Evolutionary conservation across 805 yeast species (phyloP).

Genomic region (Wickerhamia fluorescens): DNA sequence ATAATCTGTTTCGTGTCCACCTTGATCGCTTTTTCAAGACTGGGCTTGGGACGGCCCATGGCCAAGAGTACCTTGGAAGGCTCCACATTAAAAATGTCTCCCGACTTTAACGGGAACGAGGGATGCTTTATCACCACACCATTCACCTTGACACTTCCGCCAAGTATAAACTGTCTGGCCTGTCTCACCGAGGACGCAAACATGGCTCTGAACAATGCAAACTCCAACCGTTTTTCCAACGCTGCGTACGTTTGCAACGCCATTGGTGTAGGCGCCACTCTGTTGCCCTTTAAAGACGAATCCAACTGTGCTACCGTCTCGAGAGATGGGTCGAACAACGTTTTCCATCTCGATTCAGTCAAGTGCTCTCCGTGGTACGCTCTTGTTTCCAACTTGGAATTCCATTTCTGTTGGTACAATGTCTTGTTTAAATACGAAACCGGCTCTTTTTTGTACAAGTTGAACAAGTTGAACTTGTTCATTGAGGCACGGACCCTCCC

Average conservation of each 20-base stretch:
- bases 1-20: slow-evolving; percentile 66
- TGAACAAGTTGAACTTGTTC: slow-evolving; percentile 88
- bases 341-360: slow-evolving; percentile 77
- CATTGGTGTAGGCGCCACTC: slow-evolving; percentile 63
- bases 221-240: slow-evolving; percentile 81
- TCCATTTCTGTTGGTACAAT: slow-evolving; percentile 89
- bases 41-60: slow-evolving; percentile 79
- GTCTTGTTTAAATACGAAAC: slow-evolving; percentile 52
- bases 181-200: slow-evolving; percentile 92
- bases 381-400: slow-evolving; percentile 84
- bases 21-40: slow-evolving; percentile 56
- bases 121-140: slow-evolving; percentile 77
- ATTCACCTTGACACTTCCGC: slow-evolving; percentile 79
- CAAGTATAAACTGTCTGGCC: slow-evolving; percentile 80
- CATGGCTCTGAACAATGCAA: slow-evolving; percentile 85
- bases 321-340: slow-evolving; percentile 59
- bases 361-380: slow-evolving; percentile 93
- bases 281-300: slow-evolving; percentile 61
- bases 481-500: slow-evolving; percentile 82
- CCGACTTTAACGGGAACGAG: slow-evolving; percentile 67
- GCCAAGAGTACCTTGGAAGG: slow-evolving; percentile 85
- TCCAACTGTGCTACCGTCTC: slow-evolving; percentile 87
- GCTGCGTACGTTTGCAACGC: slow-evolving; percentile 84
- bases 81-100: slow-evolving; percentile 79
- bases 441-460: slow-evolving; percentile 67